phyloP scores from a whole-genome alignment of 495 filamentous ascomycete species.

The Acidomyces sp. region DNA sequence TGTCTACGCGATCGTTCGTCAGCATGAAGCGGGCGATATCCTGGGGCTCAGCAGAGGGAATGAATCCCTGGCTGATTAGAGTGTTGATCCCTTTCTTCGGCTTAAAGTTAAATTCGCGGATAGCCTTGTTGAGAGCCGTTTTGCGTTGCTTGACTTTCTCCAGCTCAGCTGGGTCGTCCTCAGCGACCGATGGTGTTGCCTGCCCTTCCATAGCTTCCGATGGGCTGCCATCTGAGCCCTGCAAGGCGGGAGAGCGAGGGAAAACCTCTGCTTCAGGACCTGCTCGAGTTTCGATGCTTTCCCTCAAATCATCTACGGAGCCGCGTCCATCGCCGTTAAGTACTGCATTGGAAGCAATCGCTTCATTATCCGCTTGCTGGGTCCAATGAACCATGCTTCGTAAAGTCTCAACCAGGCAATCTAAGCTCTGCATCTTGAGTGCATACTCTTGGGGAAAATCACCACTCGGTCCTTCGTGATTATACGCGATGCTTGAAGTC shows the following conservation, averaged over 20 bases:
- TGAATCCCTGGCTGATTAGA: conserved; percentile 73
- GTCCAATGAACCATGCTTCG: conserved; percentile 90
- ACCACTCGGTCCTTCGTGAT: conserved; percentile 41
- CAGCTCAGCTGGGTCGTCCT: conserved; percentile 83
- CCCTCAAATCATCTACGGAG: conserved; percentile 62
- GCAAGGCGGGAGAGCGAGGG: neutral
- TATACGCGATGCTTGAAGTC: conserved; percentile 49
- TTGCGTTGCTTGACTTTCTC: conserved; percentile 90
- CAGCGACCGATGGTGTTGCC: conserved; percentile 55
- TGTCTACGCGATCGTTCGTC: conserved; percentile 64
- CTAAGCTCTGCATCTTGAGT: conserved; percentile 75
- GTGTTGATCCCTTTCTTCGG: conserved; percentile 86
- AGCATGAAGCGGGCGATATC: conserved; percentile 80
- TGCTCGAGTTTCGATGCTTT: conserved; percentile 61
- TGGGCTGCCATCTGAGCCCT: conserved; percentile 7
- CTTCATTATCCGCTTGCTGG: conserved; percentile 52
- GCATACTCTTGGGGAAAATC: conserved; percentile 73
- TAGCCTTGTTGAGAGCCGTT: conserved; percentile 75
- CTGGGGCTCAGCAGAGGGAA: conserved; percentile 56
- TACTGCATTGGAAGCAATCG: conserved; percentile 15
- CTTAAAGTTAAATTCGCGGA: conserved; percentile 95
- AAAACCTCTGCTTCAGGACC: conserved; percentile 3
- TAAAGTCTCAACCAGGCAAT: conserved; percentile 75
- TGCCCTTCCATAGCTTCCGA: conserved; percentile 40
- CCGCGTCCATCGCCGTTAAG: conserved; percentile 43